Evolutionary conservation across 306 rosid species (phyloP), one percentile per base, ranked within the genome.

Genomic region (Hylodesmum podocarpum): DNA sequence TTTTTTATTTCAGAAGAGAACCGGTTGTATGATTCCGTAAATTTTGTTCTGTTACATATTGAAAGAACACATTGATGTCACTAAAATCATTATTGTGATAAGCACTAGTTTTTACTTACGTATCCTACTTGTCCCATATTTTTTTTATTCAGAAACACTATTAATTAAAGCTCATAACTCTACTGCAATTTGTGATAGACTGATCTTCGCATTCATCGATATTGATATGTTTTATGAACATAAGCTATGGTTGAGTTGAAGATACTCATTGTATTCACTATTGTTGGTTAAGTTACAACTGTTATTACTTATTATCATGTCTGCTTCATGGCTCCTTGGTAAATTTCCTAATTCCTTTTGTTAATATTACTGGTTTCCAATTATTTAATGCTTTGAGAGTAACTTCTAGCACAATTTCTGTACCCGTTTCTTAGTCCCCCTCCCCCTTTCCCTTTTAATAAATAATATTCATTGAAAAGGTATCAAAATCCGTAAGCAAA

Each of bases 1-100:
- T 51, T 14, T 4, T 4, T 51, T 18, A 7, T 49, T 21, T 51
- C 57, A 11, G 73, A 51, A 77, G 46, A 51, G 6, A 64, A 37
- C 18, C 28, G 41, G 22, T 31, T 61, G 62, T 19, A 33, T 43
- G 19, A 70, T 57, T 78, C 82, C 71, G 34, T 46, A 69, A 68
- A 33, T 78, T 69, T 58, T 44, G 51, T 10, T 44, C 44, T 27
- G 47, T 49, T 47, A 22, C 53, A n/a, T 31, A 49, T 62, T 71
- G 47, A 62, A 79, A 61, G 22, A 34, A 36, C 33, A 34, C 16
- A 18, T 16, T 59, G 25, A 10, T 58, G 24, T 68, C n/a, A 14
- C 44, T 69, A 22, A 29, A 34, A 3, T 15, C n/a, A 31, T 28
- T 71, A 50, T 61, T 50, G 44, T 79, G 49, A 49, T 49, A 25